A percentile compares a stretch with the other conserved stretches of the same genome.
Conservation (phyloP, 805 yeast species). For the Candida ortonii region DNA sequence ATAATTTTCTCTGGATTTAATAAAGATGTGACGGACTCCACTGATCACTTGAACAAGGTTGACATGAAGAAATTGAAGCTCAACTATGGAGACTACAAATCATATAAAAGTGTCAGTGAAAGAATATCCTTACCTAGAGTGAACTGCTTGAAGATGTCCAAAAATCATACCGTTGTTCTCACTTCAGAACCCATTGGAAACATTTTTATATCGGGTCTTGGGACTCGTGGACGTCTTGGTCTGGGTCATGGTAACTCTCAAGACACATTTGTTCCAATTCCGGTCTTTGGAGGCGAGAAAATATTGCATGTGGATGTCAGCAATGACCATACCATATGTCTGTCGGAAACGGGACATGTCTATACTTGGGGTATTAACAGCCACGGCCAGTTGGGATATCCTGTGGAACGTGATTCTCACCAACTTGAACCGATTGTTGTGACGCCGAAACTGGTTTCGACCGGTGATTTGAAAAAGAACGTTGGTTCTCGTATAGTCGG, state of each 20-base stretch:
- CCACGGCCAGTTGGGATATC: constrained; percentile 63
- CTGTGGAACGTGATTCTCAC: constrained; percentile 26
- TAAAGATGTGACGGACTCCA: constrained; percentile 10
- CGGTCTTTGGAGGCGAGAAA: constrained; percentile 33
- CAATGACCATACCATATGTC: constrained; percentile 64
- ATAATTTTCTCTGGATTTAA: constrained; percentile 59
- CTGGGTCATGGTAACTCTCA: constrained; percentile 41
- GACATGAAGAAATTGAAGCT: constrained; percentile 22
- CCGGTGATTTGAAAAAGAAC: constrained; percentile 42
- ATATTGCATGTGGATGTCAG: constrained; percentile 46
- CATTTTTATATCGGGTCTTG: constrained; percentile 62
- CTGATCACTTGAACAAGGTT: constrained; percentile 14
- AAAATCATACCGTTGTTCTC: constrained; percentile 60
- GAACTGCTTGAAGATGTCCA: constrained; percentile 51
- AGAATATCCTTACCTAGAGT: constrained; percentile 43
- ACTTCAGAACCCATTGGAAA: constrained; percentile 48
- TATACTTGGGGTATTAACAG: constrained; percentile 80
- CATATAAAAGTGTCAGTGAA: constrained; percentile 20
- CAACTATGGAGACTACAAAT: constrained; percentile 22
- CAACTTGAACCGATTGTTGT: constrained; percentile 29
- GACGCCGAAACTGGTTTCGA: constrained; percentile 39
- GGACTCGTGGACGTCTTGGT: constrained; percentile 72
- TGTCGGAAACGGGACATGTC: constrained; percentile 51
- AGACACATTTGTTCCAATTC: constrained; percentile 44
- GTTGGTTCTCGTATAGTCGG: constrained; percentile 35